Evolutionary conservation across 805 yeast species (phyloP), one percentile per base, ranked within the genome.

Genomic region (Candida patagonica): DNA sequence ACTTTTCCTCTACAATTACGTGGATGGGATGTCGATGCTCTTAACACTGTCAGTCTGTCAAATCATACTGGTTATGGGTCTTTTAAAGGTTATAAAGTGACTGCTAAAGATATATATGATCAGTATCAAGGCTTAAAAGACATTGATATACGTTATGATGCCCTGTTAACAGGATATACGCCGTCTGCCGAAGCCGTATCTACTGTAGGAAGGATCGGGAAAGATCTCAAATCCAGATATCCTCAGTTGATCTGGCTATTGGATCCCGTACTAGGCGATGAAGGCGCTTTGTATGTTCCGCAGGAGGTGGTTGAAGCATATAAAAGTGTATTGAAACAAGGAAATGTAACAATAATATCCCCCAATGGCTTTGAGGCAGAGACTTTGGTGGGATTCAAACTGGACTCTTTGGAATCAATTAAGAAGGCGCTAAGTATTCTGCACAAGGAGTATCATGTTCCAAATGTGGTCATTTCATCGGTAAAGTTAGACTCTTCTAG

Each of bases 211-310:
- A 54, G 65, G 10, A 55, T 76, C 2, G 64, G 70, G 43, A 10
- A 43, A 38, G 44, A 57, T 62, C 36, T 62, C 61, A 35, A 53
- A 49, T 31, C 37, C 38, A 34, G 53, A 51, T 38, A 46, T 54
- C 36, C 57, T 29, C 49, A 26, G 17, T 24, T 50, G 15, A 30
- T 72, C 13, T 76, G 89, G 78, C 68, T 88, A 4, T 56, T 89
- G 37, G 97, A 89, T 57, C 97, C 97, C 1, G 92, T 89, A 1
- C 62, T 89, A 56, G 97, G 97, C 9, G 97, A 89, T 55, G 80
- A 85, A 50, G 96, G 95, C 1, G 70, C 66, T 42, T 59, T 87
- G 2, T 89, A 89, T 56, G 95, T 89, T 23, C 42, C 55, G 13
- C 65, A 67, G 26, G 66, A 64, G 26, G 77, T 73, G 2, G 70